Evolutionary conservation across 2,329 filamentous ascomycete species (phyloP).

Genomic region (Fusarium setosum): DNA sequence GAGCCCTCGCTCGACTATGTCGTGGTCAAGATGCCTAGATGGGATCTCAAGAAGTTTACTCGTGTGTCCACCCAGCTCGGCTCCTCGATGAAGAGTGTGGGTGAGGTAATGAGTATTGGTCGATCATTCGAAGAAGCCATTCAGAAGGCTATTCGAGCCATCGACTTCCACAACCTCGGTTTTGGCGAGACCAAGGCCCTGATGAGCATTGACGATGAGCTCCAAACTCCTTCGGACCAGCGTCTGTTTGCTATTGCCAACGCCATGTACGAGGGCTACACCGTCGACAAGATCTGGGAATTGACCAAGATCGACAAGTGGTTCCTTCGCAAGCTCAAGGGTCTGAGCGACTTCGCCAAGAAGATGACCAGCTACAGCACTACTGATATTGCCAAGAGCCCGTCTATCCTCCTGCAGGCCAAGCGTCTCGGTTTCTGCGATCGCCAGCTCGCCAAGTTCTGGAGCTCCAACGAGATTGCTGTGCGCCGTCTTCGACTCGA

Average conservation of each 20-base stretch:
- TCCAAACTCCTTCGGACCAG: constrained; percentile 97
- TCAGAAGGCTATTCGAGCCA: constrained; percentile 95
- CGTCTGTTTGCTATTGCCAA: constrained; percentile 97
- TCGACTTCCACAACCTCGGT: constrained; percentile 94
- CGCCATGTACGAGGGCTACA: constrained; percentile 94
- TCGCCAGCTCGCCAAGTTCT: constrained; percentile 92
- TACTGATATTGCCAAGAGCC: constrained; percentile 72
- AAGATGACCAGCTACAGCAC: constrained; percentile 75
- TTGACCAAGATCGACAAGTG: constrained; percentile 99
- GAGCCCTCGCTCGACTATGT: constrained; percentile 98
- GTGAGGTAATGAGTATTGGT: constrained; percentile 98
- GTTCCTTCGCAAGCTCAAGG: constrained; percentile 94
- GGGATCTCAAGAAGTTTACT: constrained; percentile 99
- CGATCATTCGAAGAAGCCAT: constrained; percentile 98
- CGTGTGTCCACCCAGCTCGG: constrained; percentile 95
- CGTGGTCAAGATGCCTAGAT: constrained; percentile 98
- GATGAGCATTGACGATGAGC: constrained; percentile 95
- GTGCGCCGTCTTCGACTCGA: constrained; percentile 88
- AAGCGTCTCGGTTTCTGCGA: constrained; percentile 97
- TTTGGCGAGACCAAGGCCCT: constrained; percentile 92
- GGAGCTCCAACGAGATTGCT: constrained; percentile 93
- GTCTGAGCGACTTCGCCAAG: constrained; percentile 89
- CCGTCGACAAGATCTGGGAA: constrained; percentile 97
- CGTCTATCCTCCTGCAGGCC: constrained; percentile 79
- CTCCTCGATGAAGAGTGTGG: constrained; percentile 99